Percentiles rank a stretch among this genome's conserved stretches.
Conservation (phyloP, 2,329 filamentous ascomycete genomes). For the Plenodomus tracheiphilus region DNA sequence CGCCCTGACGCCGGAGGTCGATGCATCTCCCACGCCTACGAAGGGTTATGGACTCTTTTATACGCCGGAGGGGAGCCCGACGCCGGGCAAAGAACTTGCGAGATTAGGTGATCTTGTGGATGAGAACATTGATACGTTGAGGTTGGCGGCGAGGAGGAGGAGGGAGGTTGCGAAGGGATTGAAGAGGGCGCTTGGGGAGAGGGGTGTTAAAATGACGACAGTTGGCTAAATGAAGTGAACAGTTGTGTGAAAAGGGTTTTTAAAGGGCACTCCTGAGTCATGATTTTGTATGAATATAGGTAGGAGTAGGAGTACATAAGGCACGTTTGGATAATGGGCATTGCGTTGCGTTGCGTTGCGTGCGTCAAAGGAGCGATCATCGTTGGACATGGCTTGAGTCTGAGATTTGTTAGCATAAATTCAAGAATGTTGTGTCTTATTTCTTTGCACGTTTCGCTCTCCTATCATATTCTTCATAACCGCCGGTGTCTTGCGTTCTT, state of each 20-base stretch:
- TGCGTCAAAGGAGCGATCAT: too few relatives aligned
- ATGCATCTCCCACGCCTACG: constrained; percentile 26
- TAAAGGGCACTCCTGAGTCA: too few relatives aligned
- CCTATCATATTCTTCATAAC: too few relatives aligned
- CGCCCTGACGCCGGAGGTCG: constrained; percentile 36
- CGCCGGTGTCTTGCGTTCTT: too few relatives aligned
- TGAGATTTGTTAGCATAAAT: too few relatives aligned
- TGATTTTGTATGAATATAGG: background rate
- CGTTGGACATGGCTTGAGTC: too few relatives aligned
- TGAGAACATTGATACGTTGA: constrained; percentile 44
- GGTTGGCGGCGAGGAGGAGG: constrained; percentile 40
- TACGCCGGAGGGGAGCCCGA: constrained; percentile 33
- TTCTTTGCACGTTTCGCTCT: too few relatives aligned
- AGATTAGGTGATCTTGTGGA: constrained; percentile 48
- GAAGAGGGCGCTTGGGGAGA: constrained; percentile 40
- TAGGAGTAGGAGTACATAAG: too few relatives aligned
- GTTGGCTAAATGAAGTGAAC: constrained; percentile 8
- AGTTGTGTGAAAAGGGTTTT: background rate
- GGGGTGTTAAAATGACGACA: constrained; percentile 35
- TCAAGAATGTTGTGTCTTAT: too few relatives aligned
- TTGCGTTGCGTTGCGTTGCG: too few relatives aligned
- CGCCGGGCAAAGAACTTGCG: constrained; percentile 29
- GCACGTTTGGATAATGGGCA: too few relatives aligned
- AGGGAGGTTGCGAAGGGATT: constrained; percentile 45
- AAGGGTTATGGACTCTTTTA: constrained; percentile 43